Evolutionary conservation across 2,329 filamentous ascomycete species (phyloP), one percentile per base, ranked within the genome.

Genomic region (Onygenales sp.): DNA sequence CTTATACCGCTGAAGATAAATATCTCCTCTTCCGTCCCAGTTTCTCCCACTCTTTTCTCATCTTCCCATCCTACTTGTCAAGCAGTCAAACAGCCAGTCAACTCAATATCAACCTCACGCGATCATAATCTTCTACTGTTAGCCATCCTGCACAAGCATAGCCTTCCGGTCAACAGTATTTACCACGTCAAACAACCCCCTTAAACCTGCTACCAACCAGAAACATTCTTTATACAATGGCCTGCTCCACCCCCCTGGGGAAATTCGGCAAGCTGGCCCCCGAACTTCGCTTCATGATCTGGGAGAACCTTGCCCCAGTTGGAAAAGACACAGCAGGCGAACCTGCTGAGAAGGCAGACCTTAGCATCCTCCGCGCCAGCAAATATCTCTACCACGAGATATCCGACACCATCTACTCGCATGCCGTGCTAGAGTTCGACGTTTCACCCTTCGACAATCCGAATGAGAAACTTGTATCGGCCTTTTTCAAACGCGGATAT

Each of bases 311-410:
- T 13, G 45, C 33, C 31, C 45, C 45, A 38, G 3, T 33, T 21
- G 2, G 10, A 38, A 11, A 14, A 11, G 27, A 9, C 3, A 43
- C 42, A 43, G 9, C 42, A 27, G 21, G 21, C 3, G 21, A 27
- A 4, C 21, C 21, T 27, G 21, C 21, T 27, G n/a, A 11, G 32
- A 47, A 38, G 13, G 17, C 45, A 31, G 32, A 47, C 33, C 32
- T 47, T 33, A 47, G n/a, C 45, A 38, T 47, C 45, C 45, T 47
- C 32, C 14, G 45, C 36, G 45, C 45, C 17, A 47, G 17, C 45
- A 31, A 36, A 14, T 17, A 17, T 33, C 14, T 47, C 13, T 33
- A 38, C 45, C 3, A 36, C 8, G 45, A 47, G 32, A 21, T 47
- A 4, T 31, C n/a, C 17, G 45, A 47, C 14, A 33, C 36, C 7